A percentile compares a stretch with the other conserved stretches of the same genome.
phyloP scores from a whole-genome alignment of 495 filamentous ascomycete genomes.

The Penicillium crystallinum region DNA sequence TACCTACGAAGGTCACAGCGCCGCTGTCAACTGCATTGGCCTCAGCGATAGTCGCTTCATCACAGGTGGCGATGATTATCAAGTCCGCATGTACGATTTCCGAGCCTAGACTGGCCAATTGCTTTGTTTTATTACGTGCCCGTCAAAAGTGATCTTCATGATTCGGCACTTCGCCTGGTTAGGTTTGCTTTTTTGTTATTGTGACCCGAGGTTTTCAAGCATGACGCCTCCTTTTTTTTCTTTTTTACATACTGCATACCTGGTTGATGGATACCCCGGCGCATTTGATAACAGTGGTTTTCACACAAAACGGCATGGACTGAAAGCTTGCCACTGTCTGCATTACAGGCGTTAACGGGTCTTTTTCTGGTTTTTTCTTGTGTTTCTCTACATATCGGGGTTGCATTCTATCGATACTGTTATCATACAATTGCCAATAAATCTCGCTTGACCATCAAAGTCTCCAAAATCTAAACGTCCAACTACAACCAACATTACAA shows the following conservation, averaged over 20 bases:
- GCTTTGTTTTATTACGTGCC: conserved; percentile 1
- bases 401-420: background rate
- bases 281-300: conserved; percentile 6
- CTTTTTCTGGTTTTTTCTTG: background rate
- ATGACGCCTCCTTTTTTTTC: background rate
- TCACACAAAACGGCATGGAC: background rate
- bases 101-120: conserved; percentile 36
- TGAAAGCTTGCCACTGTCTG: background rate
- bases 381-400: background rate
- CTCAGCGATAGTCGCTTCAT: conserved; percentile 82
- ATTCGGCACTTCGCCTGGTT: background rate
- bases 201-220: background rate
- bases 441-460: background rate
- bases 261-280: conserved; percentile 21
- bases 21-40: conserved; percentile 87
- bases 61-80: conserved; percentile 88
- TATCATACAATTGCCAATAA: background rate
- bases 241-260: conserved; percentile 1
- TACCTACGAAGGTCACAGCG: conserved; percentile 83
- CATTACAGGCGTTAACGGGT: conserved; percentile 6
- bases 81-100: conserved; percentile 84
- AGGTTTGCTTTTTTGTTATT: background rate
- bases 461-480: too few relatives aligned
- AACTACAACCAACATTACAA: background rate
- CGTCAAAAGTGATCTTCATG: background rate